phyloP scores from a whole-genome alignment of 495 filamentous ascomycete genomes.

The Neurospora discreta region DNA sequence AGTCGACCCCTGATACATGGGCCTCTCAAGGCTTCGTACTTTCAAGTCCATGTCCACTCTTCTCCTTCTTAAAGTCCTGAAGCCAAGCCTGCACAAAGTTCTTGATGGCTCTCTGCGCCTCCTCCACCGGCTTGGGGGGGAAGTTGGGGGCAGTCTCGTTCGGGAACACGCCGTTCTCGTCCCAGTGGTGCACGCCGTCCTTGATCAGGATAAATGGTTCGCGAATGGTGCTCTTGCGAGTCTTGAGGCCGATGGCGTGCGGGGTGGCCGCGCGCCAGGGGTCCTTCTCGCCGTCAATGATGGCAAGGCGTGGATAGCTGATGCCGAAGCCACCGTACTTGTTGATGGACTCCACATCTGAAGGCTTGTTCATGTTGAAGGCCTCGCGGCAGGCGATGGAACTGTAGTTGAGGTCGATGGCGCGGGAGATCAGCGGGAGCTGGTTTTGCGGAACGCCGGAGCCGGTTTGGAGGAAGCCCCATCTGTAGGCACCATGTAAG shows the following conservation, averaged over 20 bases:
- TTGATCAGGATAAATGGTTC: conserved; percentile 54
- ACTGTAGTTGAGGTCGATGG: conserved; percentile 43
- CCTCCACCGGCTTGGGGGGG: conserved; percentile 42
- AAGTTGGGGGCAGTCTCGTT: conserved; percentile 44
- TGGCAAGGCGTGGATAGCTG: conserved; percentile 51
- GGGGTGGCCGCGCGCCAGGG: conserved; percentile 60
- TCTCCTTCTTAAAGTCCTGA: conserved; percentile 36
- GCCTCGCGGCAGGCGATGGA: conserved; percentile 42
- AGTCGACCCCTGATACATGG: neutral
- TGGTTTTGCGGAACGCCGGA: conserved; percentile 45
- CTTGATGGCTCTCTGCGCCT: conserved; percentile 43
- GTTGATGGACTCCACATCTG: conserved; percentile 50
- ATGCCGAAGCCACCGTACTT: conserved; percentile 58
- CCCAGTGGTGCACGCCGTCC: conserved; percentile 60
- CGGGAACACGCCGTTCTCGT: conserved; percentile 55
- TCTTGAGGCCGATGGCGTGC: conserved; percentile 39
- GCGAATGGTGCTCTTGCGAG: conserved; percentile 39
- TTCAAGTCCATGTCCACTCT: neutral
- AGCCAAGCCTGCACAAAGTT: conserved; percentile 57
- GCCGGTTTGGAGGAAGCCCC: conserved; percentile 62
- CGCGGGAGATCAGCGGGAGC: conserved; percentile 54
- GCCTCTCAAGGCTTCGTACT: neutral
- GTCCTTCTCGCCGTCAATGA: conserved; percentile 57
- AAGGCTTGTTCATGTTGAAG: conserved; percentile 50
- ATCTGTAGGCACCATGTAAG: conserved; percentile 32